Conservation (phyloP, 2,329 filamentous ascomycete genomes). For the Aureobasidium leucospermi region DNA sequence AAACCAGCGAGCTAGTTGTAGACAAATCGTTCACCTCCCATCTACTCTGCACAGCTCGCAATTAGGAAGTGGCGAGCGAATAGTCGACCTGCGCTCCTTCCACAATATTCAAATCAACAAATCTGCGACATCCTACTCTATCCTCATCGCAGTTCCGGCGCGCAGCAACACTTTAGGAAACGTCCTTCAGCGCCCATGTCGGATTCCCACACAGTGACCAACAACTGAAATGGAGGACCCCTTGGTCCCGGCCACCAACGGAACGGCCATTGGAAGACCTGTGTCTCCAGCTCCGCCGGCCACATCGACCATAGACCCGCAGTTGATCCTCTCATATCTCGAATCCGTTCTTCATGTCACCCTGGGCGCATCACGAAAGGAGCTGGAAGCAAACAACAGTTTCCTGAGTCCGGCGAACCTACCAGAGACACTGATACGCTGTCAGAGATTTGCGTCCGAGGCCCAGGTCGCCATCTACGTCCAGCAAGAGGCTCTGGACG, state of each 20-base stretch:
- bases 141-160: neutral
- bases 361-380: conserved; percentile 52
- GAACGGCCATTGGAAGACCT: conserved; percentile 25
- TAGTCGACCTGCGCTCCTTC: neutral
- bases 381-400: conserved; percentile 75
- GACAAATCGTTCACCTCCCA: neutral
- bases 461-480: conserved; percentile 83
- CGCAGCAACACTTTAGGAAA: neutral
- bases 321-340: conserved; percentile 42
- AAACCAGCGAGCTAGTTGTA: neutral
- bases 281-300: conserved; percentile 19
- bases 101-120: neutral
- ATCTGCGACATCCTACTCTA: neutral
- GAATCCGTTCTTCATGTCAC: conserved; percentile 41
- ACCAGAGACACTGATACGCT: conserved; percentile 76
- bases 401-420: conserved; percentile 67
- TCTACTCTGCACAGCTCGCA: neutral
- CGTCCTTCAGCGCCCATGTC: conserved; percentile 4
- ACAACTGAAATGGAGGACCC: conserved; percentile 30
- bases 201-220: neutral
- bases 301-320: conserved; percentile 33
- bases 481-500: conserved; percentile 62
- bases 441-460: conserved; percentile 82
- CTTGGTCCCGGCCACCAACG: conserved; percentile 29
- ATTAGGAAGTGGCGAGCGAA: neutral